phyloP scores from a whole-genome alignment of 192 early-diverging fungal genomes.

The Coemansia sp. region DNA sequence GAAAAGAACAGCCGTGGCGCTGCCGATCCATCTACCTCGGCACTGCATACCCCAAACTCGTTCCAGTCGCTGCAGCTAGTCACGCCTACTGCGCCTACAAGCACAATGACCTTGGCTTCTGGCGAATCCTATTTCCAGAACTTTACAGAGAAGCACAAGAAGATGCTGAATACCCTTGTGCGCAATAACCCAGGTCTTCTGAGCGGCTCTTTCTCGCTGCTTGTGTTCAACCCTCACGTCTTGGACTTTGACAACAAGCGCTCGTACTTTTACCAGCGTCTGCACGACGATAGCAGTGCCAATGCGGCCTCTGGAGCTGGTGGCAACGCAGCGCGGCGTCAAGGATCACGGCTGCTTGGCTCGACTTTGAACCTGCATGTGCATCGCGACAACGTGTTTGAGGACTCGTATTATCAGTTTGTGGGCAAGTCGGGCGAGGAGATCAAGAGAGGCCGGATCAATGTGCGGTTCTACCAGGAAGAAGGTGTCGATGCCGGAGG shows the following conservation, averaged over 20 bases:
- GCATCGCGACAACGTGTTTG: constrained; percentile 90
- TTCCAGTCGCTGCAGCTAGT: constrained; percentile 25
- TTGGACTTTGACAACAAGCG: constrained; percentile 99
- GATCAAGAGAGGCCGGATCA: constrained; percentile 90
- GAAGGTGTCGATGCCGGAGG: constrained; percentile 98
- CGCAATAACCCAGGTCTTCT: constrained; percentile 94
- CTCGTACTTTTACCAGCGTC: constrained; percentile 93
- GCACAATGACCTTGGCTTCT: not conserved
- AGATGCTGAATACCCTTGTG: constrained; percentile 96
- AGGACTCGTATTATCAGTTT: constrained; percentile 94
- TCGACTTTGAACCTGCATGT: constrained; percentile 84
- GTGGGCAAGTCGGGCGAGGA: constrained; percentile 88
- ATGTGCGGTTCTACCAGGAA: constrained; percentile 92
- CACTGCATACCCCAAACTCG: constrained; percentile 33
- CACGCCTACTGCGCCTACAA: constrained; percentile 16
- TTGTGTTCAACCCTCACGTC: constrained; percentile 97
- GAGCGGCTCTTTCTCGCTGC: constrained; percentile 93
- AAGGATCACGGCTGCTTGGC: constrained; percentile 33
- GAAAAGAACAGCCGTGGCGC: constrained; percentile 25
- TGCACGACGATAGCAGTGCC: constrained; percentile 78
- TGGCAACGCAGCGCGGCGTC: constrained; percentile 45
- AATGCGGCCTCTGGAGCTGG: not conserved
- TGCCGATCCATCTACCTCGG: constrained; percentile 20
- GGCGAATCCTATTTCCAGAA: constrained; percentile 74
- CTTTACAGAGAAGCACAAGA: constrained; percentile 93